Evolutionary conservation across 768 basidiomycete species (phyloP).

Genomic region (Mycena metata): DNA sequence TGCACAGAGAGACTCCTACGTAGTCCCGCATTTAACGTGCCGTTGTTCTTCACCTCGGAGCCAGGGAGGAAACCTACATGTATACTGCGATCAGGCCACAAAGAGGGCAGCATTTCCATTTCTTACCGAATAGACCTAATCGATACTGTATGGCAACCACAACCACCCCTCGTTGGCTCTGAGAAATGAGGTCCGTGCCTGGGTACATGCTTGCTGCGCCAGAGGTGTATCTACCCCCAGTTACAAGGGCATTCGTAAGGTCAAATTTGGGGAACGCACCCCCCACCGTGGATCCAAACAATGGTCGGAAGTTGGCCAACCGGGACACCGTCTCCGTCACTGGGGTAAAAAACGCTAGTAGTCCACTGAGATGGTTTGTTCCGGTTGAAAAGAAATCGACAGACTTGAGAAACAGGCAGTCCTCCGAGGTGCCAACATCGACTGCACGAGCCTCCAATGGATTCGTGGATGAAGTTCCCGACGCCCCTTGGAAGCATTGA

Average conservation of each 20-base stretch:
- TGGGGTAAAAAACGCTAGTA: constrained; percentile 17
- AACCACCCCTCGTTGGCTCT: constrained; percentile 50
- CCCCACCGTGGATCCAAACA: constrained; percentile 24
- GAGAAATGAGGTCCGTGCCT: constrained; percentile 53
- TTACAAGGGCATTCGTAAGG: not conserved
- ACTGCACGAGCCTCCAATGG: constrained; percentile 15
- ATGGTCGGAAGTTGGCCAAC: not conserved
- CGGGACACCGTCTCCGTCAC: not conserved
- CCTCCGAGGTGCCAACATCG: constrained; percentile 12
- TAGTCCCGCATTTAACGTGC: constrained; percentile 48
- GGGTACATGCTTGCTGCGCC: constrained; percentile 46
- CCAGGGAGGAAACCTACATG: constrained; percentile 47
- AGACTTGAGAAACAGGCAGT: constrained; percentile 29
- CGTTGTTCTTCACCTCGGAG: constrained; percentile 42
- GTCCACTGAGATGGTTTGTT: not conserved
- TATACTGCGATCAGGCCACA: not conserved
- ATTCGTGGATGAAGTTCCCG: constrained; percentile 39
- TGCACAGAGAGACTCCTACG: constrained; percentile 26
- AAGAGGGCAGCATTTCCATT: no score
- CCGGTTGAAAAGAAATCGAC: not conserved
- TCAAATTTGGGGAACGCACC: not conserved
- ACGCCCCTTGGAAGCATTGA: constrained; percentile 39
- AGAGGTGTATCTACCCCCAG: constrained; percentile 47
- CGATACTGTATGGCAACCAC: constrained; percentile 59
- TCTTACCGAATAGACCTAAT: constrained; percentile 50